Evolutionary conservation across 148 eudicot genomes (phyloP), one percentile per base, ranked within the genome.

Genomic region (Fallopia convolvulus): DNA sequence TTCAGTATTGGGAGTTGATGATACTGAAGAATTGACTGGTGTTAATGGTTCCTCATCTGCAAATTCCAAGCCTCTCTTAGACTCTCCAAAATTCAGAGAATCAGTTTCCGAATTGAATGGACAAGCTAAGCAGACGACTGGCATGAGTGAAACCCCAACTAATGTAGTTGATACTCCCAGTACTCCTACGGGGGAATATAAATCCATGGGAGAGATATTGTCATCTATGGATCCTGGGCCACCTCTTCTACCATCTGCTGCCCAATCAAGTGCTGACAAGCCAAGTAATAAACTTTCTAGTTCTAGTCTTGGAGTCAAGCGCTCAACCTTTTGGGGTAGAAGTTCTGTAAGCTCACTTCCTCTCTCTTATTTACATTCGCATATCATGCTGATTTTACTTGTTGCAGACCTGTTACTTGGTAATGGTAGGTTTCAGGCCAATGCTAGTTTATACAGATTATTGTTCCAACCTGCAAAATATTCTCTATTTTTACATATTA

Each of bases 181-280:
- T 40, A 74, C 77, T 52, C 77, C 78, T 55, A 79, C 79, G 13
- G 72, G 72, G 14, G 97, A 89, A 75, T 89, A 86, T 79, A 87
- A 80, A 71, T 92, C 97, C 18, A 86, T 92, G 97, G 95, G 91
- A 76, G 93, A 92, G 81, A 87, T 94, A 81, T 77, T 92, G 78
- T 90, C 98, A 68, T 88, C 91, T 3, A 85, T 86, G 88, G 97
- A 90, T 86, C 94, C 89, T 79, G 99, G 94, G 80, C 86, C 86
- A 53, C 90, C 92, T 63, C 85, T 87, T 76, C 79, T 88, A 70
- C 47, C 78, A 49, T 70, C 87, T 76, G 90, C 82, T 32, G 84
- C 87, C 77, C 91, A 91, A 80, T 80, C 89, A 77, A 72, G 75
- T 82, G 77, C 78, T 80, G 94, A 91, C 58, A 95, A 87, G 78